Evolutionary conservation across 768 basidiomycete species (phyloP).

Genomic region (Tricholoma terreum): DNA sequence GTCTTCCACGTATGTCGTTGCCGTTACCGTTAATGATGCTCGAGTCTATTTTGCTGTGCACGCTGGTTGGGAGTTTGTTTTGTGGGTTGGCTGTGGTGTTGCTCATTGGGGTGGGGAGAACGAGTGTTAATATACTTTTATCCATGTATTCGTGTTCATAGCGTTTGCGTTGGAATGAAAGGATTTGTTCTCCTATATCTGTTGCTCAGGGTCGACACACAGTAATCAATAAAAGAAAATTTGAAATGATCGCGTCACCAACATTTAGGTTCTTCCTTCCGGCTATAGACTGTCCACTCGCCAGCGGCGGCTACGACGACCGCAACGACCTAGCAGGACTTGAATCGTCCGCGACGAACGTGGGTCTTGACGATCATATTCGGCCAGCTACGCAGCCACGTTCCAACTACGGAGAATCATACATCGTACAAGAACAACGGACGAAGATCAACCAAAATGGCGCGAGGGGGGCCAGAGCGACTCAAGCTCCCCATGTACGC

Average conservation of each 20-base stretch:
- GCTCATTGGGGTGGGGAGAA: constrained; percentile 9
- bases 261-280: not conserved
- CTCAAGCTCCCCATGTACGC: constrained; percentile 45
- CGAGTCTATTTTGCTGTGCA: not conserved
- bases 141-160: not conserved
- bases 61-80: constrained; percentile 6
- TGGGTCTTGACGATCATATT: not conserved
- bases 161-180: not conserved
- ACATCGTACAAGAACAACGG: not conserved
- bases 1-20: constrained; percentile 14
- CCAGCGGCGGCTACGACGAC: not conserved
- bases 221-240: not conserved
- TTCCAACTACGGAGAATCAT: no score
- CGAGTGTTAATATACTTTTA: not conserved
- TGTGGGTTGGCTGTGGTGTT: not conserved
- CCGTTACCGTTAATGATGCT: constrained; percentile 2
- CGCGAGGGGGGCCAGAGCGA: constrained; percentile 43
- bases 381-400: not conserved
- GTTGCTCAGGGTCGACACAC: not conserved
- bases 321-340: not conserved
- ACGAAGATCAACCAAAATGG: constrained; percentile 23
- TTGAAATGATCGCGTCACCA: not conserved
- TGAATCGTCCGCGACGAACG: not conserved
- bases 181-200: not conserved
- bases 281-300: not conserved